Evolutionary conservation across 1,284 basidiomycete genomes (phyloP).

Genomic region (Coriolopsis trogii): DNA sequence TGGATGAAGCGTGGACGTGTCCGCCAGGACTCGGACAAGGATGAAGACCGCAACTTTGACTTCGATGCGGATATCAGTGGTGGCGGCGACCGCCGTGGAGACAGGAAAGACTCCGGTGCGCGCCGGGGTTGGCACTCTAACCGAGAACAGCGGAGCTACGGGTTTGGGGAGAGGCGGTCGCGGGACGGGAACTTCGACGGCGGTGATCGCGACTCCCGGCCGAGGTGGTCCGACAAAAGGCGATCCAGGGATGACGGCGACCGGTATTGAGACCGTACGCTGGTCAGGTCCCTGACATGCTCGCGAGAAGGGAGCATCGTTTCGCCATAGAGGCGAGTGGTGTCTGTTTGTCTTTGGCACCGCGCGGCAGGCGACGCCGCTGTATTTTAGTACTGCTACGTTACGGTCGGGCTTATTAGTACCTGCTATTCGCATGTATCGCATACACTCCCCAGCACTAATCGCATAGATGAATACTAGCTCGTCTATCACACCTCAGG

Average conservation of each 20-base stretch:
- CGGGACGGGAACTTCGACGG: no score
- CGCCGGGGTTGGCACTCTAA: no score
- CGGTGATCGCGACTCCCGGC: no score
- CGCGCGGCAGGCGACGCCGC: conserved; percentile 5
- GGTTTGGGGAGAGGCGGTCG: no score
- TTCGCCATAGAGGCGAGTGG: not conserved
- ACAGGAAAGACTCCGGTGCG: no score
- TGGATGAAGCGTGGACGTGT: not conserved
- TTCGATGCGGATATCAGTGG: not conserved
- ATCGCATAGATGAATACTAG: conserved; percentile 12
- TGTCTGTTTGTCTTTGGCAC: not conserved
- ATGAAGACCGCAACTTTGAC: not conserved
- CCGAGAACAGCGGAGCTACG: no score
- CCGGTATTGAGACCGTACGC: no score
- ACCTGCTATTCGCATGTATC: conserved; percentile 20
- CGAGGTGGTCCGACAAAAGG: not conserved
- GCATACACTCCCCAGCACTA: conserved; percentile 9
- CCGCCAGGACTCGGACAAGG: no score
- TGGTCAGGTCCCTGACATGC: no score
- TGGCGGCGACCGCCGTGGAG: no score
- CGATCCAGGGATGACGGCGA: not conserved
- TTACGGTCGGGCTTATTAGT: conserved; percentile 22
- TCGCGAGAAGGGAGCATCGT: no score
- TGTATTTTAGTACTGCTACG: conserved; percentile 18
- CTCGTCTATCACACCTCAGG: not conserved